phyloP scores from a whole-genome alignment of 805 yeast species.

The Kodamaea kaohsiungensis region DNA sequence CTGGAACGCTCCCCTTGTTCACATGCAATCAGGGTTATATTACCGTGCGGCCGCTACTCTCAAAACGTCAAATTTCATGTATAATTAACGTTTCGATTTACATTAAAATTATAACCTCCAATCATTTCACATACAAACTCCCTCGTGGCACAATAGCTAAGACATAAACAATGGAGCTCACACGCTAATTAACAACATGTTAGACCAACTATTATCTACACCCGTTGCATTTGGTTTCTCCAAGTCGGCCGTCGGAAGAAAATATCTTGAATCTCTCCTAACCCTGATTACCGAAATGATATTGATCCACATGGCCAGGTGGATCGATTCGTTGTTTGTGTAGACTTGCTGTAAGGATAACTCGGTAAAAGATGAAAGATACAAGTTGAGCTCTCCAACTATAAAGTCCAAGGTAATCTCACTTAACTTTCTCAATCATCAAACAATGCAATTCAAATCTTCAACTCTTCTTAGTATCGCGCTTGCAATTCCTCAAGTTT shows the following conservation, averaged over 20 bases:
- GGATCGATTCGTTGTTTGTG: constrained; percentile 1
- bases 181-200: background rate
- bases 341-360: background rate
- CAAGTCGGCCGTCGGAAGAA: background rate
- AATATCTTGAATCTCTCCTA: background rate
- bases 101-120: background rate
- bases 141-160: background rate
- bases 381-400: background rate
- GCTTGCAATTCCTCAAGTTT: constrained; percentile 1
- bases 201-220: background rate
- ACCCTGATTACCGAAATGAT: background rate
- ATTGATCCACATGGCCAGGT: constrained; percentile 1
- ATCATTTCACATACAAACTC: background rate
- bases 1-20: background rate
- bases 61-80: background rate
- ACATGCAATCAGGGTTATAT: background rate
- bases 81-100: background rate
- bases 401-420: background rate
- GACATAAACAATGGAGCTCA: background rate
- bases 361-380: background rate
- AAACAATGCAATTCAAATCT: background rate
- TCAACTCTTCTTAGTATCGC: background rate
- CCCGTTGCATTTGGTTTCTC: background rate
- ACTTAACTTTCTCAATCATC: background rate
- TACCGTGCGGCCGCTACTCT: background rate